These are phyloP conservation scores for Helianthus annuus DNA, from an alignment of 129 eudicot species.

Conservation along the genomic window HanXRQr2.0-SUNRISE NC_035446.2:46546211-46546710, in stretches of 20 bases:
- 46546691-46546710: too few species aligned
- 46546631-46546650: too few species aligned
- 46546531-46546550: too few species aligned
- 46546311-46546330: conserved; percentile 24
- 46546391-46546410: not conserved
- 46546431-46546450: conserved; percentile 5
- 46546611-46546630: too few species aligned
- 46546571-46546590: too few species aligned
- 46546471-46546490: conserved; percentile 21
- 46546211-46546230: conserved; percentile 40
- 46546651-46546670: too few species aligned
- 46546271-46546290: conserved; percentile 32
- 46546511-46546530: conserved; percentile 21
- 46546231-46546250: conserved; percentile 30
- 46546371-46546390: not conserved
- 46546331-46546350: conserved; percentile 22
- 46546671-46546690: too few species aligned
- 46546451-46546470: conserved; percentile 19
- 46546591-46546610: too few species aligned
- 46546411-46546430: not conserved
- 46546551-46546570: too few species aligned
- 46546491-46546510: conserved; percentile 29
- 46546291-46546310: conserved; percentile 6
- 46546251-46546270: conserved; percentile 40
- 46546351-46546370: conserved; percentile 4